phyloP scores from a whole-genome alignment of 2,329 filamentous ascomycete species.

The Hymenoscyphus fraxineus region DNA sequence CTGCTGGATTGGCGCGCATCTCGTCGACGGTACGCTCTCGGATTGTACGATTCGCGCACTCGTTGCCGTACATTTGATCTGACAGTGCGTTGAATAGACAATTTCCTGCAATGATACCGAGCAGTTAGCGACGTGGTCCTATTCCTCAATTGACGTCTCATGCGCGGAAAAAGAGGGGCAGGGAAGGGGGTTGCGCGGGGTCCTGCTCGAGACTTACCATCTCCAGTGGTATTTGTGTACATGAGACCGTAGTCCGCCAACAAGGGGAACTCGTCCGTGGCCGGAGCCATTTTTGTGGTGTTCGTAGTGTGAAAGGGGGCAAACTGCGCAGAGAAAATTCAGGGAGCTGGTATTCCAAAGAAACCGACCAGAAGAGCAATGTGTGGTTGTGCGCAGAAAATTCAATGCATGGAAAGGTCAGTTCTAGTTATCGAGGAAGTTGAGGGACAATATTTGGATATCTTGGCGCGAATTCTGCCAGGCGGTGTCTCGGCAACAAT shows the following conservation, averaged over 20 bases:
- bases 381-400: constrained; percentile 3
- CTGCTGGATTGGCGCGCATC: constrained; percentile 55
- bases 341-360: neutral
- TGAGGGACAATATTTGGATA: neutral
- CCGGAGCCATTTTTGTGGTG: neutral
- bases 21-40: constrained; percentile 57
- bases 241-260: constrained; percentile 56
- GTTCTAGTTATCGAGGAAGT: neutral
- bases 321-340: neutral
- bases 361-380: constrained; percentile 7
- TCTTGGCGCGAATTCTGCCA: neutral
- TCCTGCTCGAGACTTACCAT: constrained; percentile 48
- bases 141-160: neutral
- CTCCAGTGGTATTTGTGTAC: constrained; percentile 54
- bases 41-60: constrained; percentile 54
- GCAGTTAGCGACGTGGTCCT: constrained; percentile 14
- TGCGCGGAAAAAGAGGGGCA: neutral
- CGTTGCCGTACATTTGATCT: constrained; percentile 62
- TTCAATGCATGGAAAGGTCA: neutral
- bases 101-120: constrained; percentile 49
- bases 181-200: constrained; percentile 13
- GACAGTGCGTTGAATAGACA: constrained; percentile 67
- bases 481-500: no score
- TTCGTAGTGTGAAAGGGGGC: neutral
- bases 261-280: constrained; percentile 48